Percentiles rank a stretch among this genome's conserved stretches.
These are phyloP conservation scores for Aleurites moluccanus DNA, from an alignment of 441 rosid species.

Conservation along the genomic window DNA sequence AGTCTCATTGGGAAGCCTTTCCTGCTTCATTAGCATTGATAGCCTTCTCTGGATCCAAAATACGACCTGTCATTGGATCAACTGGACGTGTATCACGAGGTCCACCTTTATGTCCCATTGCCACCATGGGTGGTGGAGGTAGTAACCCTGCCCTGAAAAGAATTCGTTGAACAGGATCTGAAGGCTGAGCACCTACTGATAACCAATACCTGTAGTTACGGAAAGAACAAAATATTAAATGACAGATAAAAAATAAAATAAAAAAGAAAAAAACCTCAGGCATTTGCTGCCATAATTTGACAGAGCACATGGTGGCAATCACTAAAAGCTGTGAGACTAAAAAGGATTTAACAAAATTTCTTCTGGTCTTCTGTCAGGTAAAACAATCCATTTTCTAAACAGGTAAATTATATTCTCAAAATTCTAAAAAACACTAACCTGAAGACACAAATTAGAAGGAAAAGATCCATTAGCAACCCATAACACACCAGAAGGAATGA, in stretches of 20 bases:
- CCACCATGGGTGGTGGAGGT: constrained; percentile 85
- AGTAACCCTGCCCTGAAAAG: constrained; percentile 84
- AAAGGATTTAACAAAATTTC: background rate
- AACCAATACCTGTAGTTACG: constrained; percentile 69
- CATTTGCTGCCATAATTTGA: background rate
- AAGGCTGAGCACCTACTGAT: constrained; percentile 94
- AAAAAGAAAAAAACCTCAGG: background rate
- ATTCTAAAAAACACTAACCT: background rate
- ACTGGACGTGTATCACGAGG: constrained; percentile 68
- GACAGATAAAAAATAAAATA: too few species aligned
- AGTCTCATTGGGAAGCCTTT: constrained; percentile 18
- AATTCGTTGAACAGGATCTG: constrained; percentile 78
- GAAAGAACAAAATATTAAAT: background rate
- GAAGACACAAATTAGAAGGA: background rate
- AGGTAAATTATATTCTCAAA: background rate
- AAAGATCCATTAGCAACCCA: background rate
- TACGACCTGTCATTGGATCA: constrained; percentile 75
- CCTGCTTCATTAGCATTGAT: constrained; percentile 15
- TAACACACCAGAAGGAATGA: background rate
- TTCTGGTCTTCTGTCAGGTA: background rate
- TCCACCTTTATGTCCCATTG: constrained; percentile 86
- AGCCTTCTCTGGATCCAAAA: constrained; percentile 41
- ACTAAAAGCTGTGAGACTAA: background rate
- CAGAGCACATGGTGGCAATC: background rate
- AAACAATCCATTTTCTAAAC: background rate